A percentile compares a stretch with the other conserved stretches of the same genome.
These are phyloP conservation scores for Gardenia jasminoides DNA, from an alignment of 257 asterid genomes.

Conservation along the genomic window DNA sequence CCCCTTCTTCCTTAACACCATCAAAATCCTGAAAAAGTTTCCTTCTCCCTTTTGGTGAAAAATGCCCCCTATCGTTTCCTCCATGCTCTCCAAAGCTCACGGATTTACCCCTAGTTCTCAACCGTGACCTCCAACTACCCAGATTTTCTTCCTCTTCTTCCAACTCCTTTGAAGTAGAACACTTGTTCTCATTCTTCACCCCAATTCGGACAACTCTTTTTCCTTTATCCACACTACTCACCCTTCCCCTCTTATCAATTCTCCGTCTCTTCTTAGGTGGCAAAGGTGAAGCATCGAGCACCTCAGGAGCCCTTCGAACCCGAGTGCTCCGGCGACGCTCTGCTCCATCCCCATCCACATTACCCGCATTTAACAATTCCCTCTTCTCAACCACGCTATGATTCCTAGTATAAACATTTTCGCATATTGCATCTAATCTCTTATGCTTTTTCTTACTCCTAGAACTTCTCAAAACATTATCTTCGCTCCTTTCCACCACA, in stretches of 20 bases:
- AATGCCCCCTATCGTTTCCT: slow-evolving; percentile 33
- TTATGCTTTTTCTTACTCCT: slow-evolving; percentile 80
- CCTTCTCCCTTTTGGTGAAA: slow-evolving; percentile 51
- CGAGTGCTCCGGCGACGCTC: slow-evolving; percentile 82
- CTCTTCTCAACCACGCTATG: slow-evolving; percentile 41
- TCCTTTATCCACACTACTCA: slow-evolving; percentile 32
- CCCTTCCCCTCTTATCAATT: slow-evolving; percentile 34
- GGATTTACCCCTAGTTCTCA: slow-evolving; percentile 56
- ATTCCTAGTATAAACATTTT: slow-evolving; percentile 55
- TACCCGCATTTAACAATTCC: slow-evolving; percentile 29
- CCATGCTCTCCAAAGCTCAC: slow-evolving; percentile 32
- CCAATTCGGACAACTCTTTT: slow-evolving; percentile 35
- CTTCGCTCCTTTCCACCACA: slow-evolving; percentile 51
- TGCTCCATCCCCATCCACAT: slow-evolving; percentile 43
- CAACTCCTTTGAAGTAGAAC: slow-evolving; percentile 45
- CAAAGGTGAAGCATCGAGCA: slow-evolving; percentile 91
- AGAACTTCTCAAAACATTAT: slow-evolving; percentile 44
- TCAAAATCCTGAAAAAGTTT: slow-evolving; percentile 59
- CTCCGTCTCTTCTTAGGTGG: slow-evolving; percentile 72
- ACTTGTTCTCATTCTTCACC: slow-evolving; percentile 33
- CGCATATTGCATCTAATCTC: slow-evolving; percentile 81
- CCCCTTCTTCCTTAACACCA: slow-evolving; percentile 34
- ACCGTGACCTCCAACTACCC: slow-evolving; percentile 57
- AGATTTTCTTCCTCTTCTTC: slow-evolving; percentile 48
- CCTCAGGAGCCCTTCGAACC: slow-evolving; percentile 75